Base-by-base conservation (phyloP, 768 basidiomycete genomes). In the Kwoniella dejecticola region DNA sequence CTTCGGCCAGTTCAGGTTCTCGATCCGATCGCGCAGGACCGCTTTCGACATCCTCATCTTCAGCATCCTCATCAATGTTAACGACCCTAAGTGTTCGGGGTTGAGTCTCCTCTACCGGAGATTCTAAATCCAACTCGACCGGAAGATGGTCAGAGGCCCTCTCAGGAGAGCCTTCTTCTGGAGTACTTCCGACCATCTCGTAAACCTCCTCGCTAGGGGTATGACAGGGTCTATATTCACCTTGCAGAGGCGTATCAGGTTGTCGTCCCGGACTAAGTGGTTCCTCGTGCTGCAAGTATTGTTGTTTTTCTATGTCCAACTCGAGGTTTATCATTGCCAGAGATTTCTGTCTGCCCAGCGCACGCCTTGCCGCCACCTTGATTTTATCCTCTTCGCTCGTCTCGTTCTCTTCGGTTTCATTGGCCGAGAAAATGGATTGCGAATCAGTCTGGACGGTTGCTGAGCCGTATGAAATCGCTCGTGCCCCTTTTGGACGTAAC, bases 311-410 rank as follows among this genome's bases (percentile, higher is more conserved):
- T 52, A 59, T 36, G 40, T 67, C 62, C 26, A 68, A 67, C 2
- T 63, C 70, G 10, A 67, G 65, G 46, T 52, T 27, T 21, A 78
- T 68, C 6, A 67, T 68, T 15, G 77, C 77, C 21, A 78, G 58
- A 26, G 69, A 71, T 63, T 62, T 67, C 55, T 75, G 72, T 40
- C 77, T 60, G 8, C 75, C 77, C 48, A 64, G 56, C 0, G 70
- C 64, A 5, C 70, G 57, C 48, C 64, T 47, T 5, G 73, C 72
- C 40, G 69, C 75, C 10, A 71, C 47, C 8, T 61, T 31, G 1
- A 59, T 49, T 36, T 67, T 64, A 30, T 75, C 70, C 24, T 36
- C 50, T 41, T 67, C 36, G 4, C 60, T 58, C 15, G 66, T 56
- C 11, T 62, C 62, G 5, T 68, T 64, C 30, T 65, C 64, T 4